A percentile compares a stretch with the other conserved stretches of the same genome.
These are phyloP conservation scores for Diutina neorugosa DNA, from an alignment of 1,139 yeast species.

Conservation along the genomic window DNA sequence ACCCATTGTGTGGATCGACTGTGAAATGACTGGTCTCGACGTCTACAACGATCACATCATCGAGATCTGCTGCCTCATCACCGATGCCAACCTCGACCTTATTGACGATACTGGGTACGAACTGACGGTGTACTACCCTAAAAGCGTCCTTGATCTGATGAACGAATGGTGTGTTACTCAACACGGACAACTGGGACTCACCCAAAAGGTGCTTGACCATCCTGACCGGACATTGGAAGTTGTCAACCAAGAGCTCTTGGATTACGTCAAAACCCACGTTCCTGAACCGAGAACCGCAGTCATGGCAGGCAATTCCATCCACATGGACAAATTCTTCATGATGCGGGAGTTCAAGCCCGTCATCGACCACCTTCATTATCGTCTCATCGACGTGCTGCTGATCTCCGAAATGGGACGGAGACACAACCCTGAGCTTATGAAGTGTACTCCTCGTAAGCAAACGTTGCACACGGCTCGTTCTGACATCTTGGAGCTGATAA, in stretches of 20 bases:
- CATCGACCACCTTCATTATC: constrained; percentile 61
- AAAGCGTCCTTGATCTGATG: constrained; percentile 59
- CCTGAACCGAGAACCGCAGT: constrained; percentile 46
- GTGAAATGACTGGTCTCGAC: constrained; percentile 86
- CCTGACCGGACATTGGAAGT: constrained; percentile 37
- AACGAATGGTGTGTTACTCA: constrained; percentile 75
- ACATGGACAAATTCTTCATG: constrained; percentile 85
- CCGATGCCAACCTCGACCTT: constrained; percentile 66
- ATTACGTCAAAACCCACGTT: constrained; percentile 46
- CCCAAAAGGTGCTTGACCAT: constrained; percentile 51
- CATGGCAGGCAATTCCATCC: constrained; percentile 85
- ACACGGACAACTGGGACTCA: constrained; percentile 72
- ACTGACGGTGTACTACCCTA: constrained; percentile 64
- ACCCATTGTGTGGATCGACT: constrained; percentile 76
- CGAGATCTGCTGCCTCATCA: constrained; percentile 83
- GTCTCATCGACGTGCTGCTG: constrained; percentile 81
- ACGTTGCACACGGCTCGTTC: constrained; percentile 73
- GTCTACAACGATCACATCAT: constrained; percentile 62
- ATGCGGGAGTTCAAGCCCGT: constrained; percentile 71
- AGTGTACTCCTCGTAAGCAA: constrained; percentile 47
- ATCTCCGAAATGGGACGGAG: constrained; percentile 70
- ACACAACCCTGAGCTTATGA: constrained; percentile 56
- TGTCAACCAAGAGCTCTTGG: constrained; percentile 54
- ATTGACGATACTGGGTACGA: constrained; percentile 66
- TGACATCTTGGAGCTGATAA: constrained; percentile 84